A percentile compares a stretch with the other conserved stretches of the same genome.
Evolutionary conservation across 306 rosid species (phyloP).

Genomic region (Inga oerstediana): DNA sequence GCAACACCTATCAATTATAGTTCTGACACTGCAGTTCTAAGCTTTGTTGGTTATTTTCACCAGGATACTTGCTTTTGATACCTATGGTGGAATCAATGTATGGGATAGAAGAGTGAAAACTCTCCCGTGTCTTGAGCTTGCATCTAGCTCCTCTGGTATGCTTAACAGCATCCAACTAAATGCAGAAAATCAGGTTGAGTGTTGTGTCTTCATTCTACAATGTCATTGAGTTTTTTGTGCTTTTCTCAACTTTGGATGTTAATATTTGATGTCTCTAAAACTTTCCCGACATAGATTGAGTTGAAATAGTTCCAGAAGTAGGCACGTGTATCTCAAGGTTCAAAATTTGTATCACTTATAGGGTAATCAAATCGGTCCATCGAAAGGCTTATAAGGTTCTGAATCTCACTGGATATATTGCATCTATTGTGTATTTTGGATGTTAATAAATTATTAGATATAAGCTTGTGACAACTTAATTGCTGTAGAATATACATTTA

Average conservation of each 20-base stretch:
- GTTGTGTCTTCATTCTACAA: conserved; percentile 8
- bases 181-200: conserved; percentile 69
- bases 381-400: too few relatives aligned
- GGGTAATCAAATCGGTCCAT: too few relatives aligned
- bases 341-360: background rate
- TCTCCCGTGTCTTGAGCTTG: conserved; percentile 79
- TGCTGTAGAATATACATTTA: too few relatives aligned
- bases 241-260: background rate
- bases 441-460: too few relatives aligned
- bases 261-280: background rate
- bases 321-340: too few relatives aligned
- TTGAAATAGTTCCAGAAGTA: too few relatives aligned
- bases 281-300: background rate
- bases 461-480: too few relatives aligned
- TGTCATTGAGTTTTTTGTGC: background rate
- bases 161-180: conserved; percentile 75
- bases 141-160: conserved; percentile 49
- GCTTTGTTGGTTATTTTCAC: conserved; percentile 27
- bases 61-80: conserved; percentile 85
- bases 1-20: conserved; percentile 14
- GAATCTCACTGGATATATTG: too few relatives aligned
- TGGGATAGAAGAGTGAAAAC: conserved; percentile 84
- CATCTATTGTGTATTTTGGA: too few relatives aligned
- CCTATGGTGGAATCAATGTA: conserved; percentile 64
- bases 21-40: conserved; percentile 8